A percentile compares a stretch with the other conserved stretches of the same genome.
Evolutionary conservation across 2,329 filamentous ascomycete genomes (phyloP).

Genomic region (Intubia oerlemansii): DNA sequence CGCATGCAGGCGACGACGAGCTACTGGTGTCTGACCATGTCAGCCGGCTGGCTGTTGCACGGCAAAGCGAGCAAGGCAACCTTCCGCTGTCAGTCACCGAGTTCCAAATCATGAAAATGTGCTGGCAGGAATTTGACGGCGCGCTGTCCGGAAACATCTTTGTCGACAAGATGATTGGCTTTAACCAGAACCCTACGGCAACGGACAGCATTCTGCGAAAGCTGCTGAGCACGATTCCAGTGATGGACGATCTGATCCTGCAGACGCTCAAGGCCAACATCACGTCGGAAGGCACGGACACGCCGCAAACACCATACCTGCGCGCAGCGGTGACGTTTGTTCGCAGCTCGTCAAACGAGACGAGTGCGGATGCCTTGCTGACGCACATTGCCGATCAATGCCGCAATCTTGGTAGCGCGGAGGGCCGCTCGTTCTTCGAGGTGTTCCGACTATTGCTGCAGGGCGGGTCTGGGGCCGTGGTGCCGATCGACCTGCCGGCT

Average conservation of each 20-base stretch:
- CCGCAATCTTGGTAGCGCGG: constrained; percentile 18
- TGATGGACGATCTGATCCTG: constrained; percentile 29
- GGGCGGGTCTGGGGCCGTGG: background rate
- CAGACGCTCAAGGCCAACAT: constrained; percentile 28
- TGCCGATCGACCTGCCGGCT: background rate
- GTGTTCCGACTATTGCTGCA: constrained; percentile 16
- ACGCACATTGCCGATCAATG: constrained; percentile 24
- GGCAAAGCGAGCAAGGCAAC: constrained; percentile 9
- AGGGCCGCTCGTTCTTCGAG: constrained; percentile 26
- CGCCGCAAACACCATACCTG: constrained; percentile 32
- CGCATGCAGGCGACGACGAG: constrained; percentile 11
- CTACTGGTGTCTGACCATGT: constrained; percentile 17
- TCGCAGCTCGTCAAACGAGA: constrained; percentile 15
- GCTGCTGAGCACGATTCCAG: constrained; percentile 29
- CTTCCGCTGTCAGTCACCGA: constrained; percentile 9
- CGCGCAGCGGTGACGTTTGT: constrained; percentile 31
- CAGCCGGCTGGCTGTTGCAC: constrained; percentile 2
- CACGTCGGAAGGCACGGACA: too few relatives aligned
- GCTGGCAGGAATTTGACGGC: constrained; percentile 7
- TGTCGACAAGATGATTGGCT: constrained; percentile 41
- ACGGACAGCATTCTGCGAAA: constrained; percentile 34
- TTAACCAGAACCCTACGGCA: constrained; percentile 31
- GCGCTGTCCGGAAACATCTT: constrained; percentile 24
- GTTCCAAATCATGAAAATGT: constrained; percentile 6
- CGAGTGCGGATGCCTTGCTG: constrained; percentile 18